Evolutionary conservation across 2,329 filamentous ascomycete genomes (phyloP), one percentile per base, ranked within the genome.

Genomic region (Zasmidium citrigriseum): DNA sequence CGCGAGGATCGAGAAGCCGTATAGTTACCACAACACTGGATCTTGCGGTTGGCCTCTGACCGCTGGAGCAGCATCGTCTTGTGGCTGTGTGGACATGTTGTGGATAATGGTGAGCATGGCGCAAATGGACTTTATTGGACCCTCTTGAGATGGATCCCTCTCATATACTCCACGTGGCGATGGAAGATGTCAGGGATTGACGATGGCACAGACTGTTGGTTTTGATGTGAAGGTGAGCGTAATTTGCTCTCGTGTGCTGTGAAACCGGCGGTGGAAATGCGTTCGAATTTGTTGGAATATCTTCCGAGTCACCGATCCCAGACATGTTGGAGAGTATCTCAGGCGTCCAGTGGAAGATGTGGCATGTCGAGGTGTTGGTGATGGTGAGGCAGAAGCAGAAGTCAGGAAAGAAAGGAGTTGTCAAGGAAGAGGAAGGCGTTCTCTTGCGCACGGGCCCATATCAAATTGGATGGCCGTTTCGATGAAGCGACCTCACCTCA

Each of bases 51-150:
- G 34, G 16, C 7, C 7, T 41, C 34, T 41, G 34, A 41, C 34
- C 34, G 34, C 34, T n/a, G 4, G 18, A 41, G 34, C 34, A 50
- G 11, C n/a, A 18, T 27, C 22, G 47, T 11, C 11, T 23, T 50
- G 47, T 50, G 47, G 47, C 47, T 50, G n/a, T 50, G 47, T 50
- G 47, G 47, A 5, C 24, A 12, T 25, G 21, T 50, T 27, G 47
- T 50, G 47, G 47, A 50, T 41, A 16, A 41, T n/a, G 4, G 5
- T n/a, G 4, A 11, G 4, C 14, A 10, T 4, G 34, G 7, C 34
- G 16, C 18, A 4, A 41, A 41, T n/a, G 7, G 7, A 16, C 34
- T 41, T n/a, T 41, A 41, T 41, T 41, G 34, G 34, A 41, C 34
- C 34, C 27, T n/a, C 7, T 11, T 41, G 34, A n/a, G 14, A 41